Evolutionary conservation across 371 early-diverging fungal species (phyloP).

Genomic region (Mucor sp.): DNA sequence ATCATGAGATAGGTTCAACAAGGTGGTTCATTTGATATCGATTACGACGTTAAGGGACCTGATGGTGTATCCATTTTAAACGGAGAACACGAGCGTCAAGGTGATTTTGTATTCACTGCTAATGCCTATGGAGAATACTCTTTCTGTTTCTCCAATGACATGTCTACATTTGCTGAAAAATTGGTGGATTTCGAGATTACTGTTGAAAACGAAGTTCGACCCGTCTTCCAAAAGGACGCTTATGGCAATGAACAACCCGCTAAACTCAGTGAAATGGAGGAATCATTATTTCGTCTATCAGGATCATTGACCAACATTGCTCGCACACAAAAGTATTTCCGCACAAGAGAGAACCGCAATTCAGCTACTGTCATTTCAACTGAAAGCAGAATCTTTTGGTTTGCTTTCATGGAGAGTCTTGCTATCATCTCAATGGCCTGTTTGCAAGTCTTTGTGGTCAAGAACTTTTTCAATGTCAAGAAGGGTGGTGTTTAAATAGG

Average conservation of each 20-base stretch:
- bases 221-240: constrained; percentile 25
- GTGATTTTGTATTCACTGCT: constrained; percentile 88
- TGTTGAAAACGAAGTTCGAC: constrained; percentile 75
- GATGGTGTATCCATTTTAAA: constrained; percentile 57
- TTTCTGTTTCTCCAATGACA: constrained; percentile 91
- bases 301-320: constrained; percentile 61
- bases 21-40: constrained; percentile 92
- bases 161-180: constrained; percentile 89
- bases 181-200: constrained; percentile 89
- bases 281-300: constrained; percentile 54
- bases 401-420: constrained; percentile 72
- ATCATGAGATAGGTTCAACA: constrained; percentile 30
- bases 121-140: constrained; percentile 83
- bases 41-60: constrained; percentile 81
- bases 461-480: constrained; percentile 74
- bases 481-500: constrained; percentile 52
- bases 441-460: constrained; percentile 83
- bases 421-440: constrained; percentile 79
- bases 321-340: constrained; percentile 82
- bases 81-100: constrained; percentile 86
- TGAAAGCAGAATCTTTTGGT: constrained; percentile 84
- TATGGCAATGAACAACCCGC: constrained; percentile 34
- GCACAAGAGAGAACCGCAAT: constrained; percentile 87
- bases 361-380: constrained; percentile 82
- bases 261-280: constrained; percentile 68